A percentile compares a stretch with the other conserved stretches of the same genome.
phyloP scores from a whole-genome alignment of 306 rosid species.

The Cucurbita moschata region DNA sequence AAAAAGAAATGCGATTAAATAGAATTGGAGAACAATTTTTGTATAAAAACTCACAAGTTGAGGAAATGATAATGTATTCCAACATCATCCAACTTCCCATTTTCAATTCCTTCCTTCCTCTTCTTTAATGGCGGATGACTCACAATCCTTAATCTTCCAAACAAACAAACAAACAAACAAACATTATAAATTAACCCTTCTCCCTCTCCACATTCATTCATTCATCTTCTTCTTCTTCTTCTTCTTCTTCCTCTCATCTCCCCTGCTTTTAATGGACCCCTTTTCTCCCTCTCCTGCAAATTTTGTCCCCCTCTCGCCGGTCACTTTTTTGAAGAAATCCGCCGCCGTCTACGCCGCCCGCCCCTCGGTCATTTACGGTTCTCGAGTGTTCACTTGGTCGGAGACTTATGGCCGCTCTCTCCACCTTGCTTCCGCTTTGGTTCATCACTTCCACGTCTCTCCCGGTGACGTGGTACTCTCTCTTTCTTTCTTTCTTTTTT shows the following conservation, averaged over 20 bases:
- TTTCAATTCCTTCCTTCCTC: not conserved
- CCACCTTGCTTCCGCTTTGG: slow-evolving; percentile 45
- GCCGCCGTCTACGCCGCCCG: slow-evolving; percentile 24
- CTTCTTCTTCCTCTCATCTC: too few species aligned
- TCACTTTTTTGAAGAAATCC: slow-evolving; percentile 42
- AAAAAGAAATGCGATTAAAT: too few species aligned
- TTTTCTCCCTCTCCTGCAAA: slow-evolving; percentile 22
- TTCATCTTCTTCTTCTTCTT: too few species aligned
- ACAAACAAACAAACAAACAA: not conserved
- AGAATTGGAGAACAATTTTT: too few species aligned
- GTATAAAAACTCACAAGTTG: not conserved
- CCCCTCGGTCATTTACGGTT: slow-evolving; percentile 27
- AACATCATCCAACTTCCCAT: not conserved
- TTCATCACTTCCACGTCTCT: slow-evolving; percentile 34
- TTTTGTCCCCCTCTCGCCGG: slow-evolving; percentile 35
- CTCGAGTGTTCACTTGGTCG: slow-evolving; percentile 32
- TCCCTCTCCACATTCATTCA: too few species aligned
- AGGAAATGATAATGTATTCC: not conserved
- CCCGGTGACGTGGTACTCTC: slow-evolving; percentile 31
- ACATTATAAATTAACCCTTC: too few species aligned
- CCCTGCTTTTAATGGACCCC: too few species aligned
- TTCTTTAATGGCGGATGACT: not conserved
- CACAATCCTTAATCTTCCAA: not conserved
- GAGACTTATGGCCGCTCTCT: slow-evolving; percentile 44
- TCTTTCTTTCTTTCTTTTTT: not conserved